These are phyloP conservation scores for Aphelidium insulamus DNA, from an alignment of 371 early-diverging fungal species.

Conservation along the genomic window DNA sequence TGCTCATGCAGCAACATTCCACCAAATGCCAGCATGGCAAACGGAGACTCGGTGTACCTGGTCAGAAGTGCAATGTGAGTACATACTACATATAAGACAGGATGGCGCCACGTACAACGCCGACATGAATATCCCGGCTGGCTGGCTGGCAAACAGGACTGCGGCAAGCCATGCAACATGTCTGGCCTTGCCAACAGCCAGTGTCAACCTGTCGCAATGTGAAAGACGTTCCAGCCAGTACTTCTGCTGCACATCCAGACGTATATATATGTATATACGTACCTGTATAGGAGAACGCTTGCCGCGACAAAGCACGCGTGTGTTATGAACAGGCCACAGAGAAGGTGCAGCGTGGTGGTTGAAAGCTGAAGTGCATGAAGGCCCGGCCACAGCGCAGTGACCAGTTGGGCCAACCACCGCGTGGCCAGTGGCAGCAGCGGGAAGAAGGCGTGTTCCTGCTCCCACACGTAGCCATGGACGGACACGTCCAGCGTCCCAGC, in stretches of 20 bases:
- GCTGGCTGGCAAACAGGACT: slow-evolving; percentile 45
- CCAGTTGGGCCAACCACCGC: slow-evolving; percentile 21
- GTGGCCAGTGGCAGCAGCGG: slow-evolving; percentile 51
- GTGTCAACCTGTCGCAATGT: slow-evolving; percentile 10
- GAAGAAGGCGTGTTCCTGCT: slow-evolving; percentile 83
- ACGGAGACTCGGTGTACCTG: slow-evolving; percentile 67
- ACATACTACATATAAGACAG: neutral
- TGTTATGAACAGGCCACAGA: slow-evolving; percentile 42
- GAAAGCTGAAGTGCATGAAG: neutral
- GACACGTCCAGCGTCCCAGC: slow-evolving; percentile 84
- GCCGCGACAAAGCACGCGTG: slow-evolving; percentile 56
- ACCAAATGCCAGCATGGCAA: slow-evolving; percentile 47
- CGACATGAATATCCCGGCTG: slow-evolving; percentile 67
- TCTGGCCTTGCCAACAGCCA: slow-evolving; percentile 20
- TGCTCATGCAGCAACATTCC: slow-evolving; percentile 37
- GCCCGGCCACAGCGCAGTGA: slow-evolving; percentile 3
- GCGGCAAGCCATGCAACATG: slow-evolving; percentile 36
- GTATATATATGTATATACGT: slow-evolving; percentile 3
- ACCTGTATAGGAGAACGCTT: slow-evolving; percentile 44
- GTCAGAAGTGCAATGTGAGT: neutral
- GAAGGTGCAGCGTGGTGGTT: slow-evolving; percentile 11
- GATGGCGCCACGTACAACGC: slow-evolving; percentile 24
- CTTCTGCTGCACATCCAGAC: neutral
- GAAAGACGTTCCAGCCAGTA: slow-evolving; percentile 1
- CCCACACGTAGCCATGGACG: slow-evolving; percentile 55